Evolutionary conservation across 75 land plant genomes (phyloP), one percentile per base, ranked within the genome.

Genomic region (Isoetes taiwanensis): DNA sequence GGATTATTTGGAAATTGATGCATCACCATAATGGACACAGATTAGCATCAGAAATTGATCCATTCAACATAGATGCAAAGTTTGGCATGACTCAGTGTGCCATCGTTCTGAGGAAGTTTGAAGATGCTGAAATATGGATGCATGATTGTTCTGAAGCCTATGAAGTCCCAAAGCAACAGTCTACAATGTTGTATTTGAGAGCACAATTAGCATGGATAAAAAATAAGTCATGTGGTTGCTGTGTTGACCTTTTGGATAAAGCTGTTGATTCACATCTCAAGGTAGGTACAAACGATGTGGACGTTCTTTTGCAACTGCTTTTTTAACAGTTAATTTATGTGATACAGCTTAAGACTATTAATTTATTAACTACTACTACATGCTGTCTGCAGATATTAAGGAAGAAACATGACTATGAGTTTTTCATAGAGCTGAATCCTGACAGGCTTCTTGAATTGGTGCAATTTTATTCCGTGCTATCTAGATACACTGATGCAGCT

Each of bases 131-230:
- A 34, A 46, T 48, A 30, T 63, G 46, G 20, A 21, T 66, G 2
- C 46, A 66, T 11, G 58, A 43, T 20, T 39, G 58, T 16, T 62
- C 34, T 0, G 69, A 57, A 48, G 54, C 41, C 23, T 66, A 59
- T 16, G n/a, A 52, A 3, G 42, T 61, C 24, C 56, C 55, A 27
- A 57, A 43, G 17, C 52, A 63, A 20, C 38, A 56, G 14, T 21
- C 65, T 28, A 34, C 35, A 26, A 41, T 66, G 3, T 61, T 35
- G 2, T 66, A 66, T 24, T 55, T 66, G n/a, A 60, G 43, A 54
- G 69, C 69, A 10, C 69, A 66, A 32, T 41, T 59, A 10, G 31
- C 32, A 0, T 66, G 69, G 69, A n/a, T 19, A 21, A 59, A 66
- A 23, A 50, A 34, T 33, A 21, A 29, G 24, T 32, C 52, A 1